Percentiles rank a stretch among this genome's conserved stretches.
Conservation (phyloP, 148 eudicot species). For the Rhododendron ovatum region DNA sequence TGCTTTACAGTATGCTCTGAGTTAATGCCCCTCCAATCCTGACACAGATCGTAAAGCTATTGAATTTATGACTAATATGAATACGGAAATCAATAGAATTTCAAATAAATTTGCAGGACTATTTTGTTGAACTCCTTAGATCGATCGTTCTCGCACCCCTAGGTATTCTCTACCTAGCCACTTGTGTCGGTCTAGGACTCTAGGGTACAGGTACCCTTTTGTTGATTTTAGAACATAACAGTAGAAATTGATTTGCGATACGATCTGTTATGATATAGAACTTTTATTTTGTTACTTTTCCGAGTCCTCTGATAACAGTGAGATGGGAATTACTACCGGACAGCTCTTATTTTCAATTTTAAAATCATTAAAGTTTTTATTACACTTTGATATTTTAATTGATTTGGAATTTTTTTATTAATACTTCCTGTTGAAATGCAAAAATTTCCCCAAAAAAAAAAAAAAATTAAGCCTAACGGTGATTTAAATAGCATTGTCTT, state of each 20-base stretch:
- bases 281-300: neutral
- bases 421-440: too few species aligned
- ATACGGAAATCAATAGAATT: neutral
- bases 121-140: neutral
- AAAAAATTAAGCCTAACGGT: too few species aligned
- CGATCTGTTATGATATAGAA: neutral
- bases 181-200: neutral
- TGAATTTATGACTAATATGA: neutral
- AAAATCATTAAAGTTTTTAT: neutral
- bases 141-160: neutral
- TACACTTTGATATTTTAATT: neutral
- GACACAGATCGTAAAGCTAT: neutral
- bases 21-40: neutral
- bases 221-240: neutral
- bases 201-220: neutral
- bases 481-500: too few species aligned
- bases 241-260: neutral
- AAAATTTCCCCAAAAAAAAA: too few species aligned
- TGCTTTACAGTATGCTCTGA: neutral
- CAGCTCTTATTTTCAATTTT: neutral
- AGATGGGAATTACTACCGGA: neutral
- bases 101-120: neutral
- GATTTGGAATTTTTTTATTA: neutral
- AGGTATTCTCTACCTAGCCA: neutral
- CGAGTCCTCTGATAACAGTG: neutral